Base-by-base conservation (phyloP, 768 basidiomycete species). In the Myochromella boudieri region DNA sequence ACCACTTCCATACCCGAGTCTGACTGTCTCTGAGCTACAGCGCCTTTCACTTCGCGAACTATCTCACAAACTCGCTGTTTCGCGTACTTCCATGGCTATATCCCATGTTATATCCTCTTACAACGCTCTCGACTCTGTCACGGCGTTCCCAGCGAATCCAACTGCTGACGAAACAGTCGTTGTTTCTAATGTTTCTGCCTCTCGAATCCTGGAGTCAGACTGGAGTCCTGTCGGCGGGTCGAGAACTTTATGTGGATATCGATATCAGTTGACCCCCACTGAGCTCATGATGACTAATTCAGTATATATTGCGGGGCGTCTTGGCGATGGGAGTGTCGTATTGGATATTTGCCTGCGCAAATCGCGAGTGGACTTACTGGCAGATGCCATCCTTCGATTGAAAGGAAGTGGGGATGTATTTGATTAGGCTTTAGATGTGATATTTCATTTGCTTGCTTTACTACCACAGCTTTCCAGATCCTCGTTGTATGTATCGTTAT, bases 111-210 rank as follows among this genome's bases (percentile, higher is more conserved):
- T 65, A 3, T 54, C 63, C 10, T 63, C 68, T 5, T 62, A 67
- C 34, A n/a, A 31, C 25, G 46, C 40, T 10, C 49, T 51, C 17
- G 22, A 58, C 11, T 56, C 62, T 4, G 49, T 56, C 15, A 48
- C 64, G 9, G 48, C 60, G 3, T 67, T 71, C 54, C 71, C 70
- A 0, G 59, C 58, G 8, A 65, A 67, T 36, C 66, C 65, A 0
- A 51, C 52, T 17, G 70, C 68, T 6, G 49, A 68, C 22, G 72
- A 73, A 42, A 68, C 65, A 0, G 45, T 75, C 12, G 50, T 63
- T 2, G 27, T 74, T 1, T 71, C 69, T 25, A 72, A 74, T 48
- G 68, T 73, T 15, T 71, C 70, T 20, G 67, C 66, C 6, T 69
- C 69, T 10, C 63, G 68, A 14, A 73, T 72, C 26, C 32, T 73